Evolutionary conservation across 139 green algal genomes (phyloP), one percentile per base, ranked within the genome.

Genomic region (Asterochloris erici): DNA sequence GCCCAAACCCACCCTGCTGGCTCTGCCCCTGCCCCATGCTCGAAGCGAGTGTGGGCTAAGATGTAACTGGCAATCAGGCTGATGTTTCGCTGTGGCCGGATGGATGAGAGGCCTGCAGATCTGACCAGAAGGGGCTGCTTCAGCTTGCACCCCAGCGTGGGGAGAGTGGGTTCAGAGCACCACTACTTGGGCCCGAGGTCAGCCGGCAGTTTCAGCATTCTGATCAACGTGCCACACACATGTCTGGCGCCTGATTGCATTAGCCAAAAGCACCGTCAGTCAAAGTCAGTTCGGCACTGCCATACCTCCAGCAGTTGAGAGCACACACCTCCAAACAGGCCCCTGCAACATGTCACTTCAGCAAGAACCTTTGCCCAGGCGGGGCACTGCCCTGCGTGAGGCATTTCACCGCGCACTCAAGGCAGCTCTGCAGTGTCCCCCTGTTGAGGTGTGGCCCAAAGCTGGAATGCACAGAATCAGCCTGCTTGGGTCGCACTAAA

Each of bases 391-490:
- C 0, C 73, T 88, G 66, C 27, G 38, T 12, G 85, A 84, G 15
- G 84, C 78, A 60, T 85, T 87, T 26, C 79, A 87, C 68, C 71
- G 79, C n/a, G 85, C 79, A n/a, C 60, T 84, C 60, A 89, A 86
- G 74, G 81, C 79, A 68, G 85, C 85, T 14, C 74, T 89, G 29
- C 71, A 78, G 0, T 70, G 68, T 17, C 61, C 68, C 12, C n/a
- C 24, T 14, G 79, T 26, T 23, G 24, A 77, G 73, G 83, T 62
- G 12, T 9, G 38, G 38, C 38, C 38, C 38, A 6, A 54, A 54
- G 38, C 38, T 54, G 47, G 14, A 75, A 71, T 69, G 19, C 12
- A 19, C 17, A 85, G 47, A 12, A 64, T 15, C 60, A 16, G 28
- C 17, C 21, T 23, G 66, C 21, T 71, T 9, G 2, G 1, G 21